phyloP scores from a whole-genome alignment of 805 yeast species.

The Lipomyces lipofer region DNA sequence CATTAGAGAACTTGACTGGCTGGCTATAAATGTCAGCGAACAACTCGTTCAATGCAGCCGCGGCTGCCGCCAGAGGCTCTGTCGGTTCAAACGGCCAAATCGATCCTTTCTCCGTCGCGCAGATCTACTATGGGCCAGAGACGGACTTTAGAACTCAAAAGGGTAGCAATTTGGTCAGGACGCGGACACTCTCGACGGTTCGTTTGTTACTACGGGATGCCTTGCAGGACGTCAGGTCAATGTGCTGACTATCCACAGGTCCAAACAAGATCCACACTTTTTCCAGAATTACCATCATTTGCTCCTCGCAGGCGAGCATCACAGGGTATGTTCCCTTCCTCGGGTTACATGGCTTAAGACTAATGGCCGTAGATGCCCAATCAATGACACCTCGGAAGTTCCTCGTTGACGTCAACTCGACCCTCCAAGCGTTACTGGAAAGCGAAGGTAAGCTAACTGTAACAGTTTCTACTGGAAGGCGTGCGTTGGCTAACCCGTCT shows the following conservation, averaged over 20 bases:
- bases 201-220: background rate
- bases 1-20: too few relatives aligned
- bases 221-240: too few relatives aligned
- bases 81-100: conserved; percentile 32
- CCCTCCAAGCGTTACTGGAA: conserved; percentile 64
- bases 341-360: too few relatives aligned
- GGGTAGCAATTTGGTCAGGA: conserved; percentile 55
- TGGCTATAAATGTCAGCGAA: too few relatives aligned
- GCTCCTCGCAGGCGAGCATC: conserved; percentile 29
- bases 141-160: conserved; percentile 20
- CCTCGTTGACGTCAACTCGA: conserved; percentile 73
- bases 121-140: conserved; percentile 65
- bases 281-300: conserved; percentile 4
- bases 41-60: too few relatives aligned
- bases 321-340: conserved; percentile 22
- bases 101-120: conserved; percentile 70
- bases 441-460: too few relatives aligned
- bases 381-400: conserved; percentile 48
- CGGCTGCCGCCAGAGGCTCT: conserved; percentile 14
- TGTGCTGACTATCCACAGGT: background rate
- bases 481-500: too few relatives aligned
- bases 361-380: conserved; percentile 11
- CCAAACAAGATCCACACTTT: background rate
- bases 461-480: background rate
- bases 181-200: conserved; percentile 28